phyloP scores from a whole-genome alignment of 495 filamentous ascomycete species.

The Echria macrotheca region DNA sequence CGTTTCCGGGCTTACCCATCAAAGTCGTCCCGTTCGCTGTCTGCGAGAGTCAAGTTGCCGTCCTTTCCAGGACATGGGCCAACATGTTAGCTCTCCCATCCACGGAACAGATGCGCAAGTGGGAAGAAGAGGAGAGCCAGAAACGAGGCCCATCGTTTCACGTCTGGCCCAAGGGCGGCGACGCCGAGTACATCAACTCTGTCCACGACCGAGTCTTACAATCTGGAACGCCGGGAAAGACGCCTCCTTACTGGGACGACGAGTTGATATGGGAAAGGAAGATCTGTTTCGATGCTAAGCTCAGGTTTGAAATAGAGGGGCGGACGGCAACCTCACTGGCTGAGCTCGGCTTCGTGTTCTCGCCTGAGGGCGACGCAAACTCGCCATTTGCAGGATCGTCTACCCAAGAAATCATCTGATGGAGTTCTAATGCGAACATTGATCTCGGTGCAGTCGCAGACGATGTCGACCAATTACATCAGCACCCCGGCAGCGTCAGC shows the following conservation, averaged over 20 bases:
- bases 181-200: constrained; percentile 73
- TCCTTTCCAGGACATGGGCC: constrained; percentile 71
- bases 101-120: constrained; percentile 55
- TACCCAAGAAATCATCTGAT: too few species aligned
- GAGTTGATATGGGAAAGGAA: constrained; percentile 56
- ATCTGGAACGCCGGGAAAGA: constrained; percentile 47
- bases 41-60: constrained; percentile 70
- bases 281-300: constrained; percentile 39
- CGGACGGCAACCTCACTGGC: constrained; percentile 34
- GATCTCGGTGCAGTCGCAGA: too few species aligned
- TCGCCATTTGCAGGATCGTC: too few species aligned
- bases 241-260: constrained; percentile 60
- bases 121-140: constrained; percentile 39
- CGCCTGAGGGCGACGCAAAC: constrained; percentile 17
- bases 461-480: too few species aligned
- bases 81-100: constrained; percentile 60
- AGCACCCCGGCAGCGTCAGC: too few species aligned
- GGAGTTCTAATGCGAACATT: too few species aligned
- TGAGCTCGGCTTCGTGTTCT: constrained; percentile 39
- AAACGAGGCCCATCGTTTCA: constrained; percentile 44
- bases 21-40: constrained; percentile 80
- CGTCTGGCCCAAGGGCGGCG: constrained; percentile 57
- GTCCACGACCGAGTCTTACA: constrained; percentile 58
- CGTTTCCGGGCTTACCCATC: constrained; percentile 68
- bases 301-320: constrained; percentile 40